phyloP scores from a whole-genome alignment of 805 yeast species.

The Peterozyma toletana region DNA sequence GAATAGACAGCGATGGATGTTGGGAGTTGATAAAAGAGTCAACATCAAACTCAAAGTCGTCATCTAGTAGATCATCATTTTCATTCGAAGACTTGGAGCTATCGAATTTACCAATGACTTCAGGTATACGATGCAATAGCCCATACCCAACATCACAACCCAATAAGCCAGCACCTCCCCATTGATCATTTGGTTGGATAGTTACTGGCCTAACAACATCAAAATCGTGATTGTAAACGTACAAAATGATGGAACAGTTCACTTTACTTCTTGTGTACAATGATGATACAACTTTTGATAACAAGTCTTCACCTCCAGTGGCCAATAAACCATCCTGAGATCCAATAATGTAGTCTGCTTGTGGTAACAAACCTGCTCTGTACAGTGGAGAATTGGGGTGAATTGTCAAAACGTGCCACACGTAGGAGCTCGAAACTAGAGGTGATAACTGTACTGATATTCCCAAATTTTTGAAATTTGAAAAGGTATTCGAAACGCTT shows the following conservation, averaged over 20 bases:
- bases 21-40: constrained; percentile 5
- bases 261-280: constrained; percentile 32
- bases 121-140: constrained; percentile 76
- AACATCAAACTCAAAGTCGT: constrained; percentile 5
- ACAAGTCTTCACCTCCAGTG: constrained; percentile 78
- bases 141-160: constrained; percentile 98
- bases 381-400: constrained; percentile 77
- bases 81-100: constrained; percentile 2
- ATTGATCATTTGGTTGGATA: constrained; percentile 59
- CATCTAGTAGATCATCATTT: constrained; percentile 12
- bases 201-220: constrained; percentile 84
- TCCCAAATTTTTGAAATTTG: constrained; percentile 45
- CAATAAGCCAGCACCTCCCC: constrained; percentile 80
- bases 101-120: constrained; percentile 46
- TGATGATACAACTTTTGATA: constrained; percentile 59
- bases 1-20: constrained; percentile 1
- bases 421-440: constrained; percentile 65
- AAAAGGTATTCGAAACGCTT: background rate
- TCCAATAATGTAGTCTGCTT: constrained; percentile 83
- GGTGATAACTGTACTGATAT: constrained; percentile 74
- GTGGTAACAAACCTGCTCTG: constrained; percentile 73
- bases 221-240: constrained; percentile 83
- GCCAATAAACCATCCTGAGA: constrained; percentile 80
- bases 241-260: constrained; percentile 41
- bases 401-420: constrained; percentile 79